Percentiles rank a stretch among this genome's conserved stretches.
Evolutionary conservation across 148 eudicot genomes (phyloP).

Genomic region (Salicornia ramosissima): DNA sequence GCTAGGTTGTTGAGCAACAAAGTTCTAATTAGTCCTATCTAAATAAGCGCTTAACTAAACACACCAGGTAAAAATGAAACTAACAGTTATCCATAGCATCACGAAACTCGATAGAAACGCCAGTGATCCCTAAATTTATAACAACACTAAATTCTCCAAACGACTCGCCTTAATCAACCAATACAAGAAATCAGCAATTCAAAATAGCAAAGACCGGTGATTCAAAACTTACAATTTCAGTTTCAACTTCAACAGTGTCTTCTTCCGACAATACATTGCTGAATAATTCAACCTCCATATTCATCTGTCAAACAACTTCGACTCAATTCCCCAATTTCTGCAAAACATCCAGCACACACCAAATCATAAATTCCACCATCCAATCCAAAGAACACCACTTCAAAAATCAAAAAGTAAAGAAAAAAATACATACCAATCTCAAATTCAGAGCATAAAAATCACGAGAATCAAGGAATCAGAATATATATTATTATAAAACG

Average conservation of each 20-base stretch:
- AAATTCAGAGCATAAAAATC: too few relatives aligned
- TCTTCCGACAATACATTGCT: slow-evolving; percentile 42
- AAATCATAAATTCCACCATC: background rate
- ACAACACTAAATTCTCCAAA: background rate
- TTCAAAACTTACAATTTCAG: slow-evolving; percentile 33
- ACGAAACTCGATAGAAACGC: background rate
- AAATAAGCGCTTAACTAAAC: background rate
- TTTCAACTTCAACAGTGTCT: slow-evolving; percentile 36
- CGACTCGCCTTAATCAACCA: background rate
- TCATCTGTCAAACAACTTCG: background rate
- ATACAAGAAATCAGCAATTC: background rate
- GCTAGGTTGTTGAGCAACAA: background rate
- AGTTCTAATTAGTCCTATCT: background rate
- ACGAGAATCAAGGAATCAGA: background rate
- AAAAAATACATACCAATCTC: background rate
- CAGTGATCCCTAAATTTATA: background rate
- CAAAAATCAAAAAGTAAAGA: background rate
- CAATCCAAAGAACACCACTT: background rate
- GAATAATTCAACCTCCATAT: slow-evolving; percentile 56
- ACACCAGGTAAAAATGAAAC: background rate
- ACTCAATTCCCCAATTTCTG: slow-evolving; percentile 10
- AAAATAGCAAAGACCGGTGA: background rate
- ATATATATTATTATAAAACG: too few relatives aligned
- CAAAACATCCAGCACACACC: too few relatives aligned
- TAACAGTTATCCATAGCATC: background rate